Evolutionary conservation across 108 stramenopile genomes (phyloP), one percentile per base, ranked within the genome.

Genomic region (Fistulifera pelliculosa): DNA sequence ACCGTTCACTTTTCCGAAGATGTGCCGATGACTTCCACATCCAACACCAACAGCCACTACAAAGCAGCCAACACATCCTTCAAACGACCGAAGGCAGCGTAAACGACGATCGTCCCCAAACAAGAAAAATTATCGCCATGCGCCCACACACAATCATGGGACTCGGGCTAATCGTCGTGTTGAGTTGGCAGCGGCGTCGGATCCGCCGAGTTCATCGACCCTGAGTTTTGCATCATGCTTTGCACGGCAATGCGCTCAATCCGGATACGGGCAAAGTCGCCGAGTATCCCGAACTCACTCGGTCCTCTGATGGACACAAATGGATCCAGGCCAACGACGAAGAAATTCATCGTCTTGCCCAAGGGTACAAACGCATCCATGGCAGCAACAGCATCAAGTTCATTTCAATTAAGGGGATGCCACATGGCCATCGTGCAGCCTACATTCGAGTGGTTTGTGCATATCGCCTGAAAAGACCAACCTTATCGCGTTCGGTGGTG

Each of bases 351-450:
- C 52, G 62, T 8, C 54, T 76, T 0, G 66, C 62, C 18, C 76
- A 77, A 66, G 68, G 70, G 22, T 35, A 40, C 18, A 25, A 54
- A n/a, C 24, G 35, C 52, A 74, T 61, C 17, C 12, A 10, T 3
- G 61, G 61, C 23, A 56, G 66, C 61, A 62, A 76, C 59, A 71
- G 68, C 22, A 59, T 73, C 26, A 0, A 48, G 3, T 77, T 74
- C 52, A 69, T 74, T 12, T 38, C 58, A 28, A 27, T 23, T 43
- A 18, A 7, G 48, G 52, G 13, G 12, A 14, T 25, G 18, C 60
- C 60, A 7, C 38, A 24, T 1, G 62, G 47, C 22, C 53, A 52
- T 19, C 35, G 14, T 5, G 47, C 56, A 0, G 66, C 65, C 0
- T 61, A 66, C 27, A 51, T 15, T 8, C 44, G 47, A 11, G 52